Conservation (phyloP, 805 yeast species). For the Metschnikowia picachoensis region DNA sequence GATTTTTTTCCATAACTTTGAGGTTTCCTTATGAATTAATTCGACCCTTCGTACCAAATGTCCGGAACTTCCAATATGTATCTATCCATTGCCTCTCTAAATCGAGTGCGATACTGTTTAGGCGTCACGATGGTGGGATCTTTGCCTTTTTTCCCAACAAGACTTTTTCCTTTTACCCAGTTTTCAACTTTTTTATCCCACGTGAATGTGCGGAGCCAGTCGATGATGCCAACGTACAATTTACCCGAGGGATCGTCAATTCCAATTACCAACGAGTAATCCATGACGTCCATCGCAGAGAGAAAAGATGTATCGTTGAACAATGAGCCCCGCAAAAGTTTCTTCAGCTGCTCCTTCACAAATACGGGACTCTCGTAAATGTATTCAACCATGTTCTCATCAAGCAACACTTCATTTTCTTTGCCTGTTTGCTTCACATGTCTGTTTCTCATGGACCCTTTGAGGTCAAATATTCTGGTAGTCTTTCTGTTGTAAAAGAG, state of each 20-base stretch:
- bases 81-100: constrained; percentile 96
- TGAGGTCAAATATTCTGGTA: constrained; percentile 85
- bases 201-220: constrained; percentile 91
- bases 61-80: constrained; percentile 95
- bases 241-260: constrained; percentile 65
- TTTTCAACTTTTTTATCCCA: constrained; percentile 98
- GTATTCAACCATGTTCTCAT: constrained; percentile 97
- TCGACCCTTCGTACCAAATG: constrained; percentile 42
- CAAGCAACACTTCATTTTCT: constrained; percentile 89
- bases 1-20: too few species aligned
- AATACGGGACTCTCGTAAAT: constrained; percentile 94
- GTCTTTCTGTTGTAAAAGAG: constrained; percentile 80
- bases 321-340: constrained; percentile 76
- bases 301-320: constrained; percentile 94
- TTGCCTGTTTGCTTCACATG: constrained; percentile 96
- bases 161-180: constrained; percentile 95
- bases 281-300: constrained; percentile 98
- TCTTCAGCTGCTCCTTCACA: constrained; percentile 88
- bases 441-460: constrained; percentile 96
- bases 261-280: constrained; percentile 91
- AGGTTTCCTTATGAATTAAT: neutral
- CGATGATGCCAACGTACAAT: constrained; percentile 89
- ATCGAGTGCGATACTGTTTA: constrained; percentile 87
- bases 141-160: constrained; percentile 78
- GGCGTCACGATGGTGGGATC: constrained; percentile 98